Evolutionary conservation across 2,329 filamentous ascomycete genomes (phyloP).

Genomic region (Cercospora sp.): DNA sequence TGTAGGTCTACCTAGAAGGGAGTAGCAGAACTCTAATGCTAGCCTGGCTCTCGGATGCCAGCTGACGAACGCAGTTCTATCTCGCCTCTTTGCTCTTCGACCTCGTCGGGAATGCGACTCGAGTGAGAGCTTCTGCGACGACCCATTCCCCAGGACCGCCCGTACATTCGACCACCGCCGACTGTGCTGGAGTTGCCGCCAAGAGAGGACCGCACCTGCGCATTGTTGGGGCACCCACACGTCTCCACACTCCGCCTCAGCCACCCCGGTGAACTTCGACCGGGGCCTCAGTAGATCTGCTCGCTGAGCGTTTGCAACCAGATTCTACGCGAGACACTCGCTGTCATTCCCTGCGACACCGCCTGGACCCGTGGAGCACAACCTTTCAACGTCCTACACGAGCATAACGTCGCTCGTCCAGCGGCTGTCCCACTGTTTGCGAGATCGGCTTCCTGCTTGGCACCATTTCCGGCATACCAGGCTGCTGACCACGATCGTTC

Average conservation of each 20-base stretch:
- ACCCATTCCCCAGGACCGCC: background rate
- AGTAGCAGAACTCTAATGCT: slow-evolving; percentile 28
- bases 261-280: background rate
- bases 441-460: background rate
- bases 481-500: background rate
- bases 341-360: background rate
- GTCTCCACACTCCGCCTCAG: background rate
- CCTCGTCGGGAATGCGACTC: background rate
- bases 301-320: background rate
- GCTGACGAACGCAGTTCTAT: slow-evolving; percentile 27
- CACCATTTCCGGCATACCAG: background rate
- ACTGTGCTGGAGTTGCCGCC: background rate
- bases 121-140: slow-evolving; percentile 5
- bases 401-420: background rate
- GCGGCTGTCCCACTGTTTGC: background rate
- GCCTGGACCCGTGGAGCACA: background rate
- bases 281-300: background rate
- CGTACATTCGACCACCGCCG: background rate
- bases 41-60: slow-evolving; percentile 24
- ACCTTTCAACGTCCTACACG: background rate
- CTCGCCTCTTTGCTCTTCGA: slow-evolving; percentile 13
- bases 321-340: background rate
- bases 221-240: background rate
- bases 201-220: background rate
- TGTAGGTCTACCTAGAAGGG: slow-evolving; percentile 19